Evolutionary conservation across 1,284 basidiomycete species (phyloP).

Genomic region (Leccinum subrobustum): DNA sequence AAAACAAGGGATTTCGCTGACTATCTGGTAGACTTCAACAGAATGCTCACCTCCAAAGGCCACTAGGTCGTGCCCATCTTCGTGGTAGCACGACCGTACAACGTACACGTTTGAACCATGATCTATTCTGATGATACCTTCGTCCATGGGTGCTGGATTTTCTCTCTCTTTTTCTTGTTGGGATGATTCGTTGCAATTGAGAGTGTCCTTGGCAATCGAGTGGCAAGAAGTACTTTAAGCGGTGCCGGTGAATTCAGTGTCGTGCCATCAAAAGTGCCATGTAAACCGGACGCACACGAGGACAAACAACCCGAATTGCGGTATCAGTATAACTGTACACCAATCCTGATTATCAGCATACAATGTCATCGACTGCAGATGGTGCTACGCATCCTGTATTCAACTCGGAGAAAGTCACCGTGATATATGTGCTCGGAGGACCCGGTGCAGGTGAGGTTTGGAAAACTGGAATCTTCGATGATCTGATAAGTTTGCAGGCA

Average conservation of each 20-base stretch:
- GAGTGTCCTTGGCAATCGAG: slow-evolving; percentile 24
- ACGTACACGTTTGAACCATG: slow-evolving; percentile 59
- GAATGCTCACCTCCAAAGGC: slow-evolving; percentile 72
- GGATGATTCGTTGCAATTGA: slow-evolving; percentile 4
- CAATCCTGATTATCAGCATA: not conserved
- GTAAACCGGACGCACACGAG: slow-evolving; percentile 4
- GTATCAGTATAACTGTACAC: not conserved
- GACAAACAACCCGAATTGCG: slow-evolving; percentile 11
- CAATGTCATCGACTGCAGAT: slow-evolving; percentile 19
- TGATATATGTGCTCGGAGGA: slow-evolving; percentile 96
- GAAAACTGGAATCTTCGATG: not conserved
- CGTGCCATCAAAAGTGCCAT: not conserved
- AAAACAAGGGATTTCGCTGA: slow-evolving; percentile 34
- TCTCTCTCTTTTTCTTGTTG: not conserved
- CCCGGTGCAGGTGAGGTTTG: slow-evolving; percentile 81
- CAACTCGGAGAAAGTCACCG: slow-evolving; percentile 74
- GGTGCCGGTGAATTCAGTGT: not conserved
- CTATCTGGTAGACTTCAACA: slow-evolving; percentile 65
- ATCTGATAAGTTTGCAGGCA: slow-evolving; percentile 56
- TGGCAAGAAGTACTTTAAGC: not conserved
- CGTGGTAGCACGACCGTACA: slow-evolving; percentile 58
- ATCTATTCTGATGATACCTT: slow-evolving; percentile 42
- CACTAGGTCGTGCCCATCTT: slow-evolving; percentile 64
- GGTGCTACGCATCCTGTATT: slow-evolving; percentile 50
- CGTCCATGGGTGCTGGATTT: slow-evolving; percentile 41